These are phyloP conservation scores for Solanum bulbocastanum DNA, from an alignment of 257 asterid genomes.

Conservation along the genomic window DNA sequence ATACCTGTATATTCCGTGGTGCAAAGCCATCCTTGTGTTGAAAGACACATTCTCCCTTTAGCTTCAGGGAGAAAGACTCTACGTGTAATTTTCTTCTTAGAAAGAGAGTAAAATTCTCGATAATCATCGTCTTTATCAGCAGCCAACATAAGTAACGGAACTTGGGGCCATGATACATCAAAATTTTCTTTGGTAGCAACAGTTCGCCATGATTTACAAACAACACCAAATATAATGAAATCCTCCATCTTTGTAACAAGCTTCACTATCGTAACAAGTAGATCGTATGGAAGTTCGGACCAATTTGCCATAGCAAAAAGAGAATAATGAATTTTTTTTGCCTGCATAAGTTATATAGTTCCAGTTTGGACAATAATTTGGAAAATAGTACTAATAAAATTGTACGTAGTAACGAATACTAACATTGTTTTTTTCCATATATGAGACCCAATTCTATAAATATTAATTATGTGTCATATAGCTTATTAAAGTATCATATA, in stretches of 20 bases:
- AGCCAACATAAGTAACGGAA: background rate
- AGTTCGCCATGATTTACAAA: background rate
- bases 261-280: background rate
- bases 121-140: background rate
- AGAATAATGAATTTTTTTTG: no score
- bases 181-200: background rate
- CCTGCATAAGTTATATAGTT: background rate
- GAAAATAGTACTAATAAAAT: no score
- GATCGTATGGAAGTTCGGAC: background rate
- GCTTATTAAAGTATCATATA: background rate
- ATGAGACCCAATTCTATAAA: background rate
- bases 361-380: background rate
- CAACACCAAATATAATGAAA: background rate
- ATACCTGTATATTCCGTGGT: background rate
- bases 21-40: background rate
- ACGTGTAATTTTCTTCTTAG: background rate
- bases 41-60: background rate
- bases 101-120: background rate
- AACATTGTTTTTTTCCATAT: background rate
- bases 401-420: background rate
- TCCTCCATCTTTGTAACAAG: background rate
- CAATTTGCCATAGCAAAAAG: background rate
- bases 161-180: background rate
- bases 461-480: background rate
- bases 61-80: background rate